Evolutionary conservation across 768 basidiomycete genomes (phyloP).

Genomic region (Auricularia sp.): DNA sequence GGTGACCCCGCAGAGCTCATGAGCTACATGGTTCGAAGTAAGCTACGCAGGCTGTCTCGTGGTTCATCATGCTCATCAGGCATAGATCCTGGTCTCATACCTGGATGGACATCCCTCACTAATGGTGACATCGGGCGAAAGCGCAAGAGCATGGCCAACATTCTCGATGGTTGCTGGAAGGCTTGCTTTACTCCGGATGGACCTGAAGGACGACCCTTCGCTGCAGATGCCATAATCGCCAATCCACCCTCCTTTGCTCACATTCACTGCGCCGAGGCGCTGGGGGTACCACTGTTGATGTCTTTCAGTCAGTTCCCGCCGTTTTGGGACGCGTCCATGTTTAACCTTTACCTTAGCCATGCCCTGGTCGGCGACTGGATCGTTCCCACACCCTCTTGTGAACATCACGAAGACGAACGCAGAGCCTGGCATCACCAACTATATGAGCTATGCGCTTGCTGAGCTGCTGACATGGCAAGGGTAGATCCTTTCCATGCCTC

Average conservation of each 20-base stretch:
- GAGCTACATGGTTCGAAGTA: conserved; percentile 68
- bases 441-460: conserved; percentile 45
- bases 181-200: conserved; percentile 41
- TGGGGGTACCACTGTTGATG: conserved; percentile 47
- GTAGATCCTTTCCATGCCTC: conserved; percentile 20
- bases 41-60: conserved; percentile 10
- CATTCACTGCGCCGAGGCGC: conserved; percentile 53
- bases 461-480: conserved; percentile 55
- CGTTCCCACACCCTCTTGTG: conserved; percentile 56
- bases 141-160: conserved; percentile 21
- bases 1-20: conserved; percentile 56
- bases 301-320: conserved; percentile 40
- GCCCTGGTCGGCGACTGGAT: conserved; percentile 26
- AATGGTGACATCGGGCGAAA: conserved; percentile 44
- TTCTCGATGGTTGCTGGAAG: conserved; percentile 54
- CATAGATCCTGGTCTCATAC: conserved; percentile 54
- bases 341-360: neutral
- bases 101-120: conserved; percentile 44
- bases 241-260: conserved; percentile 65
- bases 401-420: conserved; percentile 48
- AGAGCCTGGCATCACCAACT: conserved; percentile 43
- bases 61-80: neutral
- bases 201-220: conserved; percentile 35
- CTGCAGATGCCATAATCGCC: conserved; percentile 54
- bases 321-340: neutral